A percentile compares a stretch with the other conserved stretches of the same genome.
These are phyloP conservation scores for Neurospora sp. DNA, from an alignment of 495 filamentous ascomycete species.

Conservation along the genomic window DNA sequence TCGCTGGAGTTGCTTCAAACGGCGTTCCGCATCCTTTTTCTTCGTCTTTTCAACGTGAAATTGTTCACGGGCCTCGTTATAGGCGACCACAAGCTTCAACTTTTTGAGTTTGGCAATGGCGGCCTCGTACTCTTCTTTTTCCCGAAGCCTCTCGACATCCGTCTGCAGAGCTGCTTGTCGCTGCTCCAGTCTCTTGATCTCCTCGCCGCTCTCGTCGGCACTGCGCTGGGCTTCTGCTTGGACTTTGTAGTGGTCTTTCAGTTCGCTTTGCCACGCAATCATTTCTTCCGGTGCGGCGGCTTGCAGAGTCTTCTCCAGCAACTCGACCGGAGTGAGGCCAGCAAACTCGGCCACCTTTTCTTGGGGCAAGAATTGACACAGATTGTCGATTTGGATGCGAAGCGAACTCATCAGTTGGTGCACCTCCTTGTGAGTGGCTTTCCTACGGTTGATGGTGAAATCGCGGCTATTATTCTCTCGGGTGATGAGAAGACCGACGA, in stretches of 20 bases:
- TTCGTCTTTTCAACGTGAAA: constrained; percentile 37
- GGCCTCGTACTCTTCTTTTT: constrained; percentile 57
- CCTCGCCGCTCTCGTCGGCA: constrained; percentile 48
- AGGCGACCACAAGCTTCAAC: constrained; percentile 55
- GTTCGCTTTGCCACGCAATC: constrained; percentile 61
- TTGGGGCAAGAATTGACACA: constrained; percentile 96
- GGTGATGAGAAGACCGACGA: constrained; percentile 67
- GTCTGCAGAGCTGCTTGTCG: constrained; percentile 70
- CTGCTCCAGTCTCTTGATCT: constrained; percentile 53
- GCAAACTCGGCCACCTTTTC: constrained; percentile 95
- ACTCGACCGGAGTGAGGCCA: constrained; percentile 70
- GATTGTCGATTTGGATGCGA: constrained; percentile 89
- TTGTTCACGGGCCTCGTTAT: constrained; percentile 35
- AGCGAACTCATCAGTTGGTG: constrained; percentile 55
- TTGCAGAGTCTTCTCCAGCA: constrained; percentile 73
- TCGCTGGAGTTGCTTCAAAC: constrained; percentile 46
- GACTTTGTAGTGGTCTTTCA: constrained; percentile 58
- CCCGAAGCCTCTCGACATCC: constrained; percentile 73
- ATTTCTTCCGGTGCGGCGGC: constrained; percentile 77
- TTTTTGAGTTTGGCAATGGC: constrained; percentile 58
- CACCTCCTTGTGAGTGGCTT: constrained; percentile 48
- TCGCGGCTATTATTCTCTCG: constrained; percentile 69
- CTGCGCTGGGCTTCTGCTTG: constrained; percentile 56
- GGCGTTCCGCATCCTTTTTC: constrained; percentile 34
- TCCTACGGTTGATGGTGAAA: constrained; percentile 60